Evolutionary conservation across 1,284 basidiomycete species (phyloP), one percentile per base, ranked within the genome.

Genomic region (Puccinia polysora): DNA sequence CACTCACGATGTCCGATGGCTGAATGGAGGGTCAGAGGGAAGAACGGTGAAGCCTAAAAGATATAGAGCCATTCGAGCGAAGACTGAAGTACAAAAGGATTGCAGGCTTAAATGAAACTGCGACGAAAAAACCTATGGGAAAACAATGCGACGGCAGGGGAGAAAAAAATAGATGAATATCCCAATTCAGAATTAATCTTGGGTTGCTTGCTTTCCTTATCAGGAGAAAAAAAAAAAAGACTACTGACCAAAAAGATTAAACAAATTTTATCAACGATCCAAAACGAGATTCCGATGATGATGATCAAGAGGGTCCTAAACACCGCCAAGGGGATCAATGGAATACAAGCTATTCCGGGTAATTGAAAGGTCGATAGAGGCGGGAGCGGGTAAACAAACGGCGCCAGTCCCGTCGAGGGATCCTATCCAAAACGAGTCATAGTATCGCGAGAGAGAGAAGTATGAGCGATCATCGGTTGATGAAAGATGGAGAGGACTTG

Each of bases 341-440:
- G 68, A 6, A 38, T n/a, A n/a, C 56, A 38, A 12, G 32, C 28
- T 18, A 68, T 6, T 30, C 25, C 49, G 12, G 68, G 58, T 14
- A 60, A 6, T 10, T 59, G 55, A 10, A 53, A 25, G 20, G 30
- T 52, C 2, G 68, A 70, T 12, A 70, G 68, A 10, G 68, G 68
- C 18, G 68, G 68, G 20, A 59, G 68, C 28, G 68, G 68, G 30
- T 62, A 70, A n/a, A 70, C 68, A 23, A 70, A 70, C 10, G 68
- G 68, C 2, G 68, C 68, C 12, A 70, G 30, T 52, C 68, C 68
- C 15, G 68, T 62, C 2, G 56, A 50, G 7, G 56, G 56, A 50
- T 70, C 68, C 68, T 70, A 47, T 60, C 15, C 12, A 59, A 14
- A 34, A 12, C 8, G 50, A 53, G 8, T 8, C 15, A 10, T 10